Evolutionary conservation across 176 grass and related monocot genomes (phyloP).

Genomic region (Eragrostis curvula): DNA sequence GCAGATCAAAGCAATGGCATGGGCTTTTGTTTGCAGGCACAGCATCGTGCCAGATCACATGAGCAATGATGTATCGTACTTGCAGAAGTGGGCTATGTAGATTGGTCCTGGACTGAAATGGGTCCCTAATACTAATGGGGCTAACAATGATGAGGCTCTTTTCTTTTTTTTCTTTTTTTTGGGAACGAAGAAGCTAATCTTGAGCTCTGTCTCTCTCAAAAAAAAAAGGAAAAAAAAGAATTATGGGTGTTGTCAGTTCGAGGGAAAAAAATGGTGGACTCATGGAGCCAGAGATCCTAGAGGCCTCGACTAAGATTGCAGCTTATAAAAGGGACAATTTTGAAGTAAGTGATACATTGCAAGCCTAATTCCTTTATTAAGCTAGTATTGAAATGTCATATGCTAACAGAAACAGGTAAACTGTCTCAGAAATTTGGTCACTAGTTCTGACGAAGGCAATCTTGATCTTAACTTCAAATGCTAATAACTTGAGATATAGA

Average conservation of each 20-base stretch:
- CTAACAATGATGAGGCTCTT: neutral
- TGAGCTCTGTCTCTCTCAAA: neutral
- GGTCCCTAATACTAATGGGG: neutral
- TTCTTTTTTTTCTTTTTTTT: neutral
- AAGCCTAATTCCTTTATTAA: neutral
- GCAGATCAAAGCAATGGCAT: constrained; percentile 8
- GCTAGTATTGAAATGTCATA: neutral
- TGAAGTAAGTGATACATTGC: neutral
- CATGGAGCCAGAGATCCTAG: neutral
- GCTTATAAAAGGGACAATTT: neutral
- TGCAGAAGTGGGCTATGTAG: neutral
- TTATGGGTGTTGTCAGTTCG: neutral
- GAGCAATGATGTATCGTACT: neutral
- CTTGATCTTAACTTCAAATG: neutral
- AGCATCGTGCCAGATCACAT: neutral
- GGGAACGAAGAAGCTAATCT: neutral
- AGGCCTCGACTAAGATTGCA: neutral
- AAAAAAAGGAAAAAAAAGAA: neutral
- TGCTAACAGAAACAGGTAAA: constrained; percentile 3
- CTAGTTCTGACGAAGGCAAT: neutral
- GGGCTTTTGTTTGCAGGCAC: constrained; percentile 20
- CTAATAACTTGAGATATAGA: too few species aligned
- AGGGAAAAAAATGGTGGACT: too few species aligned
- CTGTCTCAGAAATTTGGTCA: neutral
- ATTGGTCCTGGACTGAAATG: neutral